Evolutionary conservation across 352 stramenopile species (phyloP).

Genomic region (Phytopythium delawarense): DNA sequence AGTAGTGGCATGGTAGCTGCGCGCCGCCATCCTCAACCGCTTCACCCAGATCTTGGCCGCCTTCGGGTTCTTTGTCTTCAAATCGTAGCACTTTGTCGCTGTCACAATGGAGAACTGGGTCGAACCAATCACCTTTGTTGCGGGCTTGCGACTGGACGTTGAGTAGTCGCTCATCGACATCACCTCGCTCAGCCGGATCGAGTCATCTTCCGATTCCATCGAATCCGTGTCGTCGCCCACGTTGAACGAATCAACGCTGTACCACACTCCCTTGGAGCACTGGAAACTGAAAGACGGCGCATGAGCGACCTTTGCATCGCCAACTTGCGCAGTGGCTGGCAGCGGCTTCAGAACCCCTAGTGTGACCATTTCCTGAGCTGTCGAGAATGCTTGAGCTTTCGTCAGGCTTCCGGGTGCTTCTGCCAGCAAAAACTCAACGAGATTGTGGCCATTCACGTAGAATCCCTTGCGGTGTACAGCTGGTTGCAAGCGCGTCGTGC

Average conservation of each 20-base stretch:
- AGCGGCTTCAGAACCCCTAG: conserved; percentile 55
- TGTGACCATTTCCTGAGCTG: conserved; percentile 72
- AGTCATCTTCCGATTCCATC: conserved; percentile 62
- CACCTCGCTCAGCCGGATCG: conserved; percentile 19
- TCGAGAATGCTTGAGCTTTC: conserved; percentile 61
- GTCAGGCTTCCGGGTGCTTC: conserved; percentile 45
- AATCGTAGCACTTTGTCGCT: conserved; percentile 79
- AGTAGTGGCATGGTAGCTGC: neutral
- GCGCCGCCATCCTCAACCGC: conserved; percentile 60
- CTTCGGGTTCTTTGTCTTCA: conserved; percentile 75
- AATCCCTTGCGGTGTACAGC: conserved; percentile 54
- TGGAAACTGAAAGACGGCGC: conserved; percentile 46
- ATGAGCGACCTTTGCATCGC: conserved; percentile 13
- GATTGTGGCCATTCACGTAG: conserved; percentile 69
- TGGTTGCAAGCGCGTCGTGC: conserved; percentile 16
- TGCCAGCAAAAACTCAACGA: conserved; percentile 72
- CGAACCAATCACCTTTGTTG: conserved; percentile 34
- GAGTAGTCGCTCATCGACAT: conserved; percentile 22
- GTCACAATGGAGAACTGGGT: conserved; percentile 88
- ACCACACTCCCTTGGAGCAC: conserved; percentile 77
- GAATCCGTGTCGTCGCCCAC: conserved; percentile 67
- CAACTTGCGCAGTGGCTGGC: conserved; percentile 2
- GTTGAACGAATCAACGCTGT: conserved; percentile 74
- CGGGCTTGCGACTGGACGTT: conserved; percentile 11
- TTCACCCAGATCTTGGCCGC: conserved; percentile 69